phyloP scores from a whole-genome alignment of 108 stramenopile species.

The Pseudonitzschia pungens region DNA sequence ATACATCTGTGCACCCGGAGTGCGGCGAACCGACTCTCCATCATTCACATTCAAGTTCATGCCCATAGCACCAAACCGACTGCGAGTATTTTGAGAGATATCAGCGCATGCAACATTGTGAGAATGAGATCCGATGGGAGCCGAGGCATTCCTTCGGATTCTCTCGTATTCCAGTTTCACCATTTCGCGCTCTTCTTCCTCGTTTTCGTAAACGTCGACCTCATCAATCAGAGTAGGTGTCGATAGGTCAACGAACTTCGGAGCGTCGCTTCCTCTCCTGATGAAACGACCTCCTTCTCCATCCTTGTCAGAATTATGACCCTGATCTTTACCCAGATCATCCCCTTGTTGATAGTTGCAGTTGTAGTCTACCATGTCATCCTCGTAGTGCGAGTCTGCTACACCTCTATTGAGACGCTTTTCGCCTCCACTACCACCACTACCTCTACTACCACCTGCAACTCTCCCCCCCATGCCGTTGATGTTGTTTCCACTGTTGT shows the following conservation, averaged over 20 bases:
- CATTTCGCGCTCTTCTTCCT: conserved; percentile 39
- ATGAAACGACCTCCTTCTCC: conserved; percentile 11
- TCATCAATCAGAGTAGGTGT: conserved; percentile 62
- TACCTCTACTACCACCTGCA: neutral
- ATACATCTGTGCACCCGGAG: conserved; percentile 49
- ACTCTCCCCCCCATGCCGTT: neutral
- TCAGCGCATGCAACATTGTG: neutral
- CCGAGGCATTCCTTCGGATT: conserved; percentile 17
- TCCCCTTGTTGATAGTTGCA: neutral
- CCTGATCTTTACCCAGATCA: conserved; percentile 11
- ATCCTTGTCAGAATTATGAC: neutral
- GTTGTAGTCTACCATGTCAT: conserved; percentile 4
- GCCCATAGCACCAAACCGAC: neutral
- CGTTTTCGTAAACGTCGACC: conserved; percentile 31
- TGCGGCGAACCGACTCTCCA: conserved; percentile 27
- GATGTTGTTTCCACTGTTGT: conserved; percentile 2
- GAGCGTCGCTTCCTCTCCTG: conserved; percentile 6
- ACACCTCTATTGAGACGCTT: neutral
- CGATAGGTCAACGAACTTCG: conserved; percentile 37
- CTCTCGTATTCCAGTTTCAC: conserved; percentile 22
- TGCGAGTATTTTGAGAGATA: neutral
- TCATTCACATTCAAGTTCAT: conserved; percentile 16
- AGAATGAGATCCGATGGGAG: conserved; percentile 20
- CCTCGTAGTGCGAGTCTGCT: neutral
- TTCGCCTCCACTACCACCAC: neutral